Evolutionary conservation across 305 asterid genomes (phyloP).

Genomic region (Euphrasia arctica): DNA sequence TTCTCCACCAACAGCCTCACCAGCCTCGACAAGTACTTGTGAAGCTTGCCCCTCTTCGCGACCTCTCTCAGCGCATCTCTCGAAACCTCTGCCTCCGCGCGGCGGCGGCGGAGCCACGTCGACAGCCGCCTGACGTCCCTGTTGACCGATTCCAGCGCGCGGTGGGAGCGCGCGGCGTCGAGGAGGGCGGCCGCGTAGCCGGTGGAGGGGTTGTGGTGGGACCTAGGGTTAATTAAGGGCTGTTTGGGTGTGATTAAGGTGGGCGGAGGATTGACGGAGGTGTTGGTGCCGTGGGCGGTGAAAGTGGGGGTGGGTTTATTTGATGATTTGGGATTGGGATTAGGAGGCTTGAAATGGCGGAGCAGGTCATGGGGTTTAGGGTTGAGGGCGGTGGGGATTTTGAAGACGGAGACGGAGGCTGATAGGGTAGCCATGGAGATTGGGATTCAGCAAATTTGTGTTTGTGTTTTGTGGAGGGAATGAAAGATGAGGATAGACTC

Average conservation of each 20-base stretch:
- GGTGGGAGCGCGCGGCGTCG: slow-evolving; percentile 28
- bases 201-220: slow-evolving; percentile 22
- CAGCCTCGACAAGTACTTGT: slow-evolving; percentile 30
- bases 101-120: slow-evolving; percentile 27
- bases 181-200: slow-evolving; percentile 41
- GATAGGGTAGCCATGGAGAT: slow-evolving; percentile 28
- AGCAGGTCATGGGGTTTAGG: slow-evolving; percentile 15
- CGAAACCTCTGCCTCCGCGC: slow-evolving; percentile 21
- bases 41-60: slow-evolving; percentile 25
- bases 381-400: slow-evolving; percentile 13
- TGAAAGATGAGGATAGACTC: slow-evolving; percentile 5
- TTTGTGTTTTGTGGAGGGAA: background rate
- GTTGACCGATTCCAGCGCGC: slow-evolving; percentile 20
- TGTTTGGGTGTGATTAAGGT: slow-evolving; percentile 11
- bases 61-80: slow-evolving; percentile 16
- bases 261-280: slow-evolving; percentile 9
- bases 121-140: slow-evolving; percentile 30
- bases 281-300: no score
- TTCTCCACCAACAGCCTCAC: slow-evolving; percentile 32
- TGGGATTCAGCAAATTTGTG: background rate
- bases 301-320: slow-evolving; percentile 13
- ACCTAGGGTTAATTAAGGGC: background rate
- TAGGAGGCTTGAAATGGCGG: slow-evolving; percentile 15
- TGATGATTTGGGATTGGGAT: slow-evolving; percentile 11
- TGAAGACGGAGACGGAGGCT: slow-evolving; percentile 24